Evolutionary conservation across 2,329 filamentous ascomycete genomes (phyloP).

Genomic region (Hansfordia pulvinata): DNA sequence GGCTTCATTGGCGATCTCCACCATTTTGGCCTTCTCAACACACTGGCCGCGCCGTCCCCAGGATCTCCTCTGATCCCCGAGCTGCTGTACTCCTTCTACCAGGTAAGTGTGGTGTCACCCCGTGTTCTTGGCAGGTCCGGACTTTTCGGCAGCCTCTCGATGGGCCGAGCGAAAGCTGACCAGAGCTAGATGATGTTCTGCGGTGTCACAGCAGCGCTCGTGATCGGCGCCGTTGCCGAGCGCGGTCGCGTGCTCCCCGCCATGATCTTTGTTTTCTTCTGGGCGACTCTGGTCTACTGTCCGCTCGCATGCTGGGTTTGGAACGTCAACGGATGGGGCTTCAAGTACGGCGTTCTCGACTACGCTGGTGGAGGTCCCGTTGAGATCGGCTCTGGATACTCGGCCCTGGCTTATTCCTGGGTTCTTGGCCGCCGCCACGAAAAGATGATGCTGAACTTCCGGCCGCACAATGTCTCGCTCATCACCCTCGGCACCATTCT

Average conservation of each 20-base stretch:
- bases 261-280: conserved; percentile 92
- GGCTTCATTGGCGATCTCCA: conserved; percentile 84
- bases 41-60: conserved; percentile 70
- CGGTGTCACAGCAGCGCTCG: conserved; percentile 79
- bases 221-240: conserved; percentile 86
- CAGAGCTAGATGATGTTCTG: conserved; percentile 88
- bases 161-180: too few species aligned
- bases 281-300: conserved; percentile 96
- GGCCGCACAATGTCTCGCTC: conserved; percentile 94
- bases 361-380: conserved; percentile 95
- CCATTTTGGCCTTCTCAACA: conserved; percentile 80
- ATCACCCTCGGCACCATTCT: conserved; percentile 92
- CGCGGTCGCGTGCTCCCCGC: conserved; percentile 83
- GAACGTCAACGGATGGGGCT: conserved; percentile 90
- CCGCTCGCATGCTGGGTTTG: conserved; percentile 93
- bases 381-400: conserved; percentile 90
- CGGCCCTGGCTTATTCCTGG: conserved; percentile 89
- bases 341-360: conserved; percentile 81
- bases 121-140: too few species aligned
- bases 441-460: conserved; percentile 99
- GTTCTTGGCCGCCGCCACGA: conserved; percentile 92
- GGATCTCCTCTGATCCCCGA: conserved; percentile 82
- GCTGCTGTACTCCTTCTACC: conserved; percentile 88
- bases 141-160: too few species aligned
- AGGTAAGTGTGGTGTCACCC: too few species aligned